Percentiles rank a stretch among this genome's conserved stretches.
Evolutionary conservation across 1,139 yeast species (phyloP).

Genomic region (Lodderomyces oxycetoniae): DNA sequence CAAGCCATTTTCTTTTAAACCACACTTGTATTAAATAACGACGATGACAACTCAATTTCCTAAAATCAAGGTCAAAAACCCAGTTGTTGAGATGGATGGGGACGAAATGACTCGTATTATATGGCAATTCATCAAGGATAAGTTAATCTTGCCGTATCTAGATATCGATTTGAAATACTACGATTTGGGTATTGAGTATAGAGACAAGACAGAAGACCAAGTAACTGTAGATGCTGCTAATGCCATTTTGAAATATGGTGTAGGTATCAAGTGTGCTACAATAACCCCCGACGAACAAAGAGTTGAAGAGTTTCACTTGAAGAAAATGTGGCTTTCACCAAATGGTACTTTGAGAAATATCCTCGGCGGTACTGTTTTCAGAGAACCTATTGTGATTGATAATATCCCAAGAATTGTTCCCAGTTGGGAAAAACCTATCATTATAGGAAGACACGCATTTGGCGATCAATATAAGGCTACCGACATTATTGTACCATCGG

Average conservation of each 20-base stretch:
- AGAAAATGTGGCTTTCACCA: slow-evolving; percentile 97
- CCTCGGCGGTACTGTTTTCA: slow-evolving; percentile 92
- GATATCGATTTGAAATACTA: slow-evolving; percentile 87
- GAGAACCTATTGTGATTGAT: slow-evolving; percentile 92
- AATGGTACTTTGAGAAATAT: slow-evolving; percentile 95
- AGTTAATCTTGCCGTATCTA: slow-evolving; percentile 77
- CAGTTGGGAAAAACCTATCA: slow-evolving; percentile 91
- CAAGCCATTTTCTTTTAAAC: not conserved
- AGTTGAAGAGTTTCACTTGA: slow-evolving; percentile 81
- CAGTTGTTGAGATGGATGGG: slow-evolving; percentile 94
- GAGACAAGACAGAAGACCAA: slow-evolving; percentile 84
- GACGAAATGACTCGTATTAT: slow-evolving; percentile 94
- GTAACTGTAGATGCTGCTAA: slow-evolving; percentile 87
- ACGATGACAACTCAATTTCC: slow-evolving; percentile 10
- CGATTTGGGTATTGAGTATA: slow-evolving; percentile 79
- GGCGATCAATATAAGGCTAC: slow-evolving; percentile 97
- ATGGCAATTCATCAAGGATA: slow-evolving; percentile 80
- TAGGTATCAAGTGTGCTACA: slow-evolving; percentile 95
- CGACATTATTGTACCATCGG: slow-evolving; percentile 70
- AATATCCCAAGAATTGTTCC: slow-evolving; percentile 86
- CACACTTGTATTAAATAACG: not conserved
- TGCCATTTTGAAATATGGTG: slow-evolving; percentile 84
- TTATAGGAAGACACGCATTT: slow-evolving; percentile 94
- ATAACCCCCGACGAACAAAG: slow-evolving; percentile 98
- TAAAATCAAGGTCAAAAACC: slow-evolving; percentile 79